These are phyloP conservation scores for Hygrophorus russula DNA, from an alignment of 768 basidiomycete genomes.

Conservation along the genomic window DNA sequence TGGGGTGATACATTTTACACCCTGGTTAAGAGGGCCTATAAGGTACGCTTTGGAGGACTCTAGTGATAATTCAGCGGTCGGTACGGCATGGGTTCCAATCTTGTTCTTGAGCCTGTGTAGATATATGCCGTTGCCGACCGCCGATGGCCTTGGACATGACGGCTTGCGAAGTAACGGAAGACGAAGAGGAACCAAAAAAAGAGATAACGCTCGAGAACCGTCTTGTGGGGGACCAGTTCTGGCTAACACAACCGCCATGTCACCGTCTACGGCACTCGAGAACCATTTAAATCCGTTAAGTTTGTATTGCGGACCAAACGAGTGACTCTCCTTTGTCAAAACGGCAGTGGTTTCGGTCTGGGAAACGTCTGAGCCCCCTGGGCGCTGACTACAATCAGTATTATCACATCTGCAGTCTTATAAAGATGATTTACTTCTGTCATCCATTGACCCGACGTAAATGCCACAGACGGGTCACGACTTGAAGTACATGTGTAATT, in stretches of 20 bases:
- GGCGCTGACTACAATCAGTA: conserved; percentile 31
- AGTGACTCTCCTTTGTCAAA: conserved; percentile 20
- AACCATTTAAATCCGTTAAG: conserved; percentile 78
- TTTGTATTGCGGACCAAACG: conserved; percentile 41
- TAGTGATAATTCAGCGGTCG: conserved; percentile 66
- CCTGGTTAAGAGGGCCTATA: conserved; percentile 44
- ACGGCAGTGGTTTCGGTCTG: conserved; percentile 57
- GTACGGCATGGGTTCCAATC: conserved; percentile 61
- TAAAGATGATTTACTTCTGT: conserved; percentile 45
- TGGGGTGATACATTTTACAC: conserved; percentile 56
- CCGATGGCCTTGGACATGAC: conserved; percentile 27
- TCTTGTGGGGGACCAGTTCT: conserved; percentile 46
- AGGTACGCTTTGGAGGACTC: conserved; percentile 50
- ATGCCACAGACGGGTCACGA: conserved; percentile 49
- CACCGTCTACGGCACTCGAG: conserved; percentile 70
- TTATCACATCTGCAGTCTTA: conserved; percentile 21
- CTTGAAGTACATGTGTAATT: conserved; percentile 24
- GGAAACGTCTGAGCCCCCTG: conserved; percentile 69
- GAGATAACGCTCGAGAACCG: conserved; percentile 59
- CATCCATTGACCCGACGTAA: conserved; percentile 80
- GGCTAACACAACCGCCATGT: conserved; percentile 62
- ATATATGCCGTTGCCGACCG: conserved; percentile 52
- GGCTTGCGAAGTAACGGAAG: conserved; percentile 38
- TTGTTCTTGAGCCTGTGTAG: conserved; percentile 73
- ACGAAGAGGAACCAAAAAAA: conserved; percentile 63